Conservation (phyloP, 2,329 filamentous ascomycete species). For the Cercospora zeina region DNA sequence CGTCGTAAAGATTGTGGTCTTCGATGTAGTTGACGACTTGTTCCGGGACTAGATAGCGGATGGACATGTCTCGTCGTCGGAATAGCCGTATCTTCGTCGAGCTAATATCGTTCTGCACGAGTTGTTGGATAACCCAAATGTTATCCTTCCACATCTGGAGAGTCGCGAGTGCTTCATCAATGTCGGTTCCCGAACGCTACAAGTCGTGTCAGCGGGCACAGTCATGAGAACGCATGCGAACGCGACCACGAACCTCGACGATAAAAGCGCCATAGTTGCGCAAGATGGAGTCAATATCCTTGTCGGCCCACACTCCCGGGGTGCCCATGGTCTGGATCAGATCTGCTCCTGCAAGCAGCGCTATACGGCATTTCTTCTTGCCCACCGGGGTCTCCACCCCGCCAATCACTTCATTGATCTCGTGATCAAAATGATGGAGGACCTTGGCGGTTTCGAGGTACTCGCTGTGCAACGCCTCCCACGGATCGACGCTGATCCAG, state of each 20-base stretch:
- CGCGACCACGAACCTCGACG: constrained; percentile 49
- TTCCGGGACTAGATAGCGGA: constrained; percentile 73
- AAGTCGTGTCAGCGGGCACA: background rate
- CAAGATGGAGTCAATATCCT: constrained; percentile 85
- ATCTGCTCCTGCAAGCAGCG: constrained; percentile 72
- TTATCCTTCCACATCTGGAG: constrained; percentile 82
- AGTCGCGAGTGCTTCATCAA: constrained; percentile 81
- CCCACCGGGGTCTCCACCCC: constrained; percentile 72
- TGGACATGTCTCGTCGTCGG: constrained; percentile 75
- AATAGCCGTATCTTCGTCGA: constrained; percentile 81
- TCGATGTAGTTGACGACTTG: constrained; percentile 63
- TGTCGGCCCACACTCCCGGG: constrained; percentile 71
- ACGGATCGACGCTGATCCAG: constrained; percentile 82
- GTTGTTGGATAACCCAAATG: constrained; percentile 82
- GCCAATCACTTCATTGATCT: constrained; percentile 77
- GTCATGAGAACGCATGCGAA: background rate
- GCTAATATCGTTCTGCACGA: constrained; percentile 83
- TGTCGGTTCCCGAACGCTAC: constrained; percentile 79
- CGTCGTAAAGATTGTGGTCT: constrained; percentile 42
- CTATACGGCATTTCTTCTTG: constrained; percentile 69
- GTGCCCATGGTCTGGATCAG: constrained; percentile 56
- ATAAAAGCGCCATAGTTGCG: constrained; percentile 81
- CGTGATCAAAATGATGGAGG: constrained; percentile 85
- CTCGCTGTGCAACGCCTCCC: constrained; percentile 80
- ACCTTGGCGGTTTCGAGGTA: constrained; percentile 89